Base-by-base conservation (phyloP, 352 stramenopile species). In the Globisporangium paddicum region DNA sequence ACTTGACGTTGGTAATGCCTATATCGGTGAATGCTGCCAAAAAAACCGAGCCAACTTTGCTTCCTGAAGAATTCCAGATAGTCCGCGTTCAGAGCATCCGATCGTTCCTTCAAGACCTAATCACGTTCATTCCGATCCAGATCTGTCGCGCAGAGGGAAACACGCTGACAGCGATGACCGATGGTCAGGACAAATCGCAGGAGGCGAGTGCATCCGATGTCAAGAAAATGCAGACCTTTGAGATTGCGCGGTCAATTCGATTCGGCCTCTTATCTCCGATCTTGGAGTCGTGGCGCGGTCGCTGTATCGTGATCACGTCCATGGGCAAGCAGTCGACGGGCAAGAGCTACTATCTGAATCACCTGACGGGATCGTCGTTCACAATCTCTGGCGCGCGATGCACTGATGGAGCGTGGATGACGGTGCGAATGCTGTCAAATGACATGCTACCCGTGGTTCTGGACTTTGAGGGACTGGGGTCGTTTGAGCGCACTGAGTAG, bases 341-440 rank as follows among this genome's bases (percentile, higher is more conserved):
- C 2, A 89, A 91, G 42, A 88, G 78, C 52, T 92, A 90, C 49
- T 90, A 87, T 34, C 51, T 92, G 5, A 92, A 92, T 18, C 82
- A 92, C 41, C 47, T 91, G 53, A 89, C 79, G 0, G 81, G 81
- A 13, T 86, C 73, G 0, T 91, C 79, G 25, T 91, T 89, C 63
- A 77, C 79, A 1, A 89, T 86, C 49, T 64, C 79, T 47, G 79
- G 77, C 13, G 71, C 72, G 19, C 71, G 77, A 10, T 87, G 79
- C 41, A 88, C 77, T 0, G 75, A 90, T 67, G 77, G 80, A 16
- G 77, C 77, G 8, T 90, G 80, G 80, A 86, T 87, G 77, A 73
- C 67, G 2, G 18, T 86, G 10, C 70, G 73, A 0, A 52, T 86
- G 1, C 37, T 89, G 40, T 41, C 67, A 1, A 44, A 68, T 9